Conservation (phyloP, 495 filamentous ascomycete species). For the Penicillium cataractarum region DNA sequence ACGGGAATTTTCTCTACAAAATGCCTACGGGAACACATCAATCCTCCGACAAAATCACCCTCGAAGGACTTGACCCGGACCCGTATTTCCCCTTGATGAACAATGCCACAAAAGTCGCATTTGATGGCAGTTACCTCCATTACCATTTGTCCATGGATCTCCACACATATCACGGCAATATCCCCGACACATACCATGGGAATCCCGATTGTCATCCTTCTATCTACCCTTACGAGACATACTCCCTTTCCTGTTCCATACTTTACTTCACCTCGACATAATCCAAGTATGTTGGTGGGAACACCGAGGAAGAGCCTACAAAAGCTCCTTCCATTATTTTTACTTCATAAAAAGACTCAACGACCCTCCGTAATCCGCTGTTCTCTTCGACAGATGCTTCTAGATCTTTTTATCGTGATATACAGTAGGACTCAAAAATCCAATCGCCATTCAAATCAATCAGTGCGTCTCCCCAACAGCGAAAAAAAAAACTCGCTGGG, state of each 20-base stretch:
- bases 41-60: neutral
- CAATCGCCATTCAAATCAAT: constrained; percentile 14
- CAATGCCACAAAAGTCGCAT: too few relatives aligned
- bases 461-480: constrained; percentile 6
- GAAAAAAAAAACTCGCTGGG: neutral
- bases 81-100: too few relatives aligned
- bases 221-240: neutral
- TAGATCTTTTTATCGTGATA: constrained; percentile 7
- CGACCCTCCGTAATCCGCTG: neutral
- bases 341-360: neutral
- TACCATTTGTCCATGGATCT: neutral
- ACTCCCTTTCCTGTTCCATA: neutral
- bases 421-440: constrained; percentile 11
- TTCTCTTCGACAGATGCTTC: neutral
- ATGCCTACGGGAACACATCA: neutral
- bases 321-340: neutral
- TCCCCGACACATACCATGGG: neutral
- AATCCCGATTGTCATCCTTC: neutral
- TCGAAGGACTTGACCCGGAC: neutral
- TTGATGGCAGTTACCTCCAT: neutral
- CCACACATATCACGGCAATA: neutral
- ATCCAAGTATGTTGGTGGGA: neutral
- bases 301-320: neutral
- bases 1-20: neutral
- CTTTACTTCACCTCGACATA: neutral